phyloP scores from a whole-genome alignment of 1,284 basidiomycete species.

The Meira nashicola region DNA sequence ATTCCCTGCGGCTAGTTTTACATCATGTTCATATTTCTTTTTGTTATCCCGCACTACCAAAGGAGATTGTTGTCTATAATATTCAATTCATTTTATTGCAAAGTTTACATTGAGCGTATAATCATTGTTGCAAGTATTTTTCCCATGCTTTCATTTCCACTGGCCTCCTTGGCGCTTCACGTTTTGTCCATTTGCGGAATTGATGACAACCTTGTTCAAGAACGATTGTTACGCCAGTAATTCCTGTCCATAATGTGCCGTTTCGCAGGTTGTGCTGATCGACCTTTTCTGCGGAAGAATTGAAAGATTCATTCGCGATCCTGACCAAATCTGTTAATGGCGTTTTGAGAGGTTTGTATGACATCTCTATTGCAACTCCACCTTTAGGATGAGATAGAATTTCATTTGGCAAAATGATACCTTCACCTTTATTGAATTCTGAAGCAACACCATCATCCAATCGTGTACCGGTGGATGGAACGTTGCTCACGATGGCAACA shows the following conservation, averaged over 20 bases:
- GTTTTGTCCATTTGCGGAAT: slow-evolving; percentile 45
- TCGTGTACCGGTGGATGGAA: slow-evolving; percentile 40
- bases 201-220: slow-evolving; percentile 50
- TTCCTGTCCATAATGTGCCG: slow-evolving; percentile 32
- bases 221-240: slow-evolving; percentile 45
- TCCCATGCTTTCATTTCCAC: slow-evolving; percentile 37
- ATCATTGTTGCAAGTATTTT: slow-evolving; percentile 19
- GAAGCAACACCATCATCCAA: slow-evolving; percentile 12
- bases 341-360: slow-evolving; percentile 47
- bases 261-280: slow-evolving; percentile 16
- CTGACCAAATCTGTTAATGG: slow-evolving; percentile 34
- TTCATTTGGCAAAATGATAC: slow-evolving; percentile 31
- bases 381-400: slow-evolving; percentile 31
- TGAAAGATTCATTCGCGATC: slow-evolving; percentile 9
- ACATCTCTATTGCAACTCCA: slow-evolving; percentile 52
- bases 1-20: too few relatives aligned
- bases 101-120: too few relatives aligned
- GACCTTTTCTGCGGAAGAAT: slow-evolving; percentile 3
- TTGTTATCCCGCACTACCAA: too few relatives aligned
- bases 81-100: not conserved
- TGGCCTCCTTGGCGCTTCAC: slow-evolving; percentile 30
- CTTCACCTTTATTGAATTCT: slow-evolving; percentile 14
- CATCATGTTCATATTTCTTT: too few relatives aligned
- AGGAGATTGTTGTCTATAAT: too few relatives aligned
- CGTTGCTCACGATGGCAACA: slow-evolving; percentile 41